These are phyloP conservation scores for Cucurbita pepo DNA, from an alignment of 306 rosid species.

Conservation along the genomic window DNA sequence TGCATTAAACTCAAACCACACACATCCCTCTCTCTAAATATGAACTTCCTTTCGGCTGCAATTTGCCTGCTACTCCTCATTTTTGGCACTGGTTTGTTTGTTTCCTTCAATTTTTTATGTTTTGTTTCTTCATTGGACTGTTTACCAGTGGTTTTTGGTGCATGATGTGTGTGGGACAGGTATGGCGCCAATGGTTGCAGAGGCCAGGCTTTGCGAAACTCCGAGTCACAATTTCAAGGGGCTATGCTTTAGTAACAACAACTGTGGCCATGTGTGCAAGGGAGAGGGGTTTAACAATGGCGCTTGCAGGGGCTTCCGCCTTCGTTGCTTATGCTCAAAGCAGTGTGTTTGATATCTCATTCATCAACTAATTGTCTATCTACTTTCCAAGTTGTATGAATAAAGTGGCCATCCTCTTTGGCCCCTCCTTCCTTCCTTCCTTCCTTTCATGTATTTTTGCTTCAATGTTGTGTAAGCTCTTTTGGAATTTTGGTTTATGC, in stretches of 20 bases:
- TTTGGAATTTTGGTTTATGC: no score
- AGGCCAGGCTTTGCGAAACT: neutral
- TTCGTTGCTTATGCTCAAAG: conserved; percentile 4
- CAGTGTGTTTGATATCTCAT: neutral
- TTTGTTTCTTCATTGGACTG: no score
- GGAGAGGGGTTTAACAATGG: conserved; percentile 2
- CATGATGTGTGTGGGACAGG: neutral
- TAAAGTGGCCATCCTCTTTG: no score
- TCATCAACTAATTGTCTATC: no score
- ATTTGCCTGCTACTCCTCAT: neutral
- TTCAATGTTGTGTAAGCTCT: no score
- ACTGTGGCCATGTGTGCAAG: neutral
- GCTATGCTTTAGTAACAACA: neutral
- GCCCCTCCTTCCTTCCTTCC: no score
- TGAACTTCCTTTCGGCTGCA: neutral
- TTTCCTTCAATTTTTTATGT: neutral
- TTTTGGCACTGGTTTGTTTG: neutral
- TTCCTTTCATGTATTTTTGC: no score
- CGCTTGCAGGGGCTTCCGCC: conserved; percentile 7
- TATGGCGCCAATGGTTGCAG: neutral
- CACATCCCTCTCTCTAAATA: neutral
- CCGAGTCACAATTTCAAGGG: neutral
- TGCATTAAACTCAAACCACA: neutral
- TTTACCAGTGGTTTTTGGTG: no score
- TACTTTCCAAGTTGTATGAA: no score